phyloP scores from a whole-genome alignment of 2,329 filamentous ascomycete species.

The Cladosporium cucumerinum region DNA sequence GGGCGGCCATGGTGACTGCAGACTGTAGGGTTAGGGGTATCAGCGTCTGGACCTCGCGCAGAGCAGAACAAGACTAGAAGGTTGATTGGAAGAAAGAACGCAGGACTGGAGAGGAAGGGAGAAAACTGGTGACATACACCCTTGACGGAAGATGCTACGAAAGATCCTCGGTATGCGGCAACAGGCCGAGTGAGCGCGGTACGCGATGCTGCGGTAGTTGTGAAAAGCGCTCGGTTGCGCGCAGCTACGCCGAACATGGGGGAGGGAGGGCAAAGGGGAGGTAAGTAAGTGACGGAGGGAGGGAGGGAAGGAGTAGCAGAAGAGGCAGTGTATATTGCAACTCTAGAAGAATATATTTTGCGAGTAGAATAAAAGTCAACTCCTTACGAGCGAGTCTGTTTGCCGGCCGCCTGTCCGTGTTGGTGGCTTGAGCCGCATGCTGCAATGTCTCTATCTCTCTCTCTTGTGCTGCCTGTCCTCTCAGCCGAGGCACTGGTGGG shows the following conservation, averaged over 20 bases:
- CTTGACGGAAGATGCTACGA: conserved; percentile 16
- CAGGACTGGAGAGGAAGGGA: background rate
- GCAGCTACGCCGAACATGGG: conserved; percentile 29
- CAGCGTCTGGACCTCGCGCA: background rate
- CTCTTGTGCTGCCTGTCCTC: background rate
- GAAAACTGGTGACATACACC: background rate
- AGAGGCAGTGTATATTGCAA: background rate
- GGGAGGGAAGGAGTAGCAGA: background rate
- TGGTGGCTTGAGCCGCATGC: conserved; percentile 3
- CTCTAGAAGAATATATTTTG: background rate
- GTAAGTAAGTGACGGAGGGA: background rate
- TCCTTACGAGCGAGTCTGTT: background rate
- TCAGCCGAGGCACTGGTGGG: conserved; percentile 12
- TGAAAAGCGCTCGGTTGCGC: conserved; percentile 24
- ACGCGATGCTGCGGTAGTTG: conserved; percentile 18
- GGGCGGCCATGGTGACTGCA: conserved; percentile 31
- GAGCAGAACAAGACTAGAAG: background rate
- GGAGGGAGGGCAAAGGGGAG: background rate
- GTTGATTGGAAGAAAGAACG: background rate
- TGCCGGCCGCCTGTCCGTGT: conserved; percentile 8
- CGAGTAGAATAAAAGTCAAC: background rate
- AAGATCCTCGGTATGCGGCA: conserved; percentile 17
- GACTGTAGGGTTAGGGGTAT: background rate
- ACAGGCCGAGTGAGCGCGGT: conserved; percentile 10
- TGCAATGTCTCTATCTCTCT: conserved; percentile 6